Conservation (phyloP, 805 yeast species). For the Ogataea polymorpha region DNA sequence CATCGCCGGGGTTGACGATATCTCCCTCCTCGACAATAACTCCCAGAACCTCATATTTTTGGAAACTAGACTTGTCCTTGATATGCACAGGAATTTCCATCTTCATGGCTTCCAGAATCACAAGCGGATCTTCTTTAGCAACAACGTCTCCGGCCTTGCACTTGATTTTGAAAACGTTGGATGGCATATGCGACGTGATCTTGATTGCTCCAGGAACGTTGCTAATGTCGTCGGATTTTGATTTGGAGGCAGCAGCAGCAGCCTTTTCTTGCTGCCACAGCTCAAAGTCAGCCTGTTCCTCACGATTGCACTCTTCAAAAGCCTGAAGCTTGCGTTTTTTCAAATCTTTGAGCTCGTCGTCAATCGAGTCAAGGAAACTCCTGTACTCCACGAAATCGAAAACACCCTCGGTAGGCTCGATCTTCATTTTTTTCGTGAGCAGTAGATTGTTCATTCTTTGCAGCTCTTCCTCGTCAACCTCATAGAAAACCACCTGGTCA, state of each 20-base stretch:
- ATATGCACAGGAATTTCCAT: constrained; percentile 62
- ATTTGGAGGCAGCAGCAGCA: constrained; percentile 35
- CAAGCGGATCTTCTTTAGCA: constrained; percentile 67
- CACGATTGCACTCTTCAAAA: constrained; percentile 74
- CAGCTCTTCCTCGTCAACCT: constrained; percentile 33
- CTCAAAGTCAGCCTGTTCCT: constrained; percentile 59
- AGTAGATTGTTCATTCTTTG: constrained; percentile 28
- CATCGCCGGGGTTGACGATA: constrained; percentile 94
- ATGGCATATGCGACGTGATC: constrained; percentile 84
- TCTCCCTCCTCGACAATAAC: constrained; percentile 82
- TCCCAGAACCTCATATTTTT: constrained; percentile 66
- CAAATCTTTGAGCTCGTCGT: constrained; percentile 26
- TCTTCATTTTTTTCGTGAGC: constrained; percentile 28
- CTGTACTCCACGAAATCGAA: constrained; percentile 35
- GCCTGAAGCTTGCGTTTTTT: constrained; percentile 54
- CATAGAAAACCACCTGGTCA: constrained; percentile 71
- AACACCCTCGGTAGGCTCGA: constrained; percentile 28
- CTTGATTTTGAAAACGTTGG: constrained; percentile 95
- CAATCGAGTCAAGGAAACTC: constrained; percentile 28
- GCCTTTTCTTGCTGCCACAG: constrained; percentile 42
- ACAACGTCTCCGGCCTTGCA: constrained; percentile 74
- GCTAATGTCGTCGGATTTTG: background rate
- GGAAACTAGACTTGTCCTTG: constrained; percentile 52
- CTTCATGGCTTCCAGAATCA: constrained; percentile 96
- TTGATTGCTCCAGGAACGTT: constrained; percentile 70